phyloP scores from a whole-genome alignment of 306 rosid species.

The Medicago ruthenica region DNA sequence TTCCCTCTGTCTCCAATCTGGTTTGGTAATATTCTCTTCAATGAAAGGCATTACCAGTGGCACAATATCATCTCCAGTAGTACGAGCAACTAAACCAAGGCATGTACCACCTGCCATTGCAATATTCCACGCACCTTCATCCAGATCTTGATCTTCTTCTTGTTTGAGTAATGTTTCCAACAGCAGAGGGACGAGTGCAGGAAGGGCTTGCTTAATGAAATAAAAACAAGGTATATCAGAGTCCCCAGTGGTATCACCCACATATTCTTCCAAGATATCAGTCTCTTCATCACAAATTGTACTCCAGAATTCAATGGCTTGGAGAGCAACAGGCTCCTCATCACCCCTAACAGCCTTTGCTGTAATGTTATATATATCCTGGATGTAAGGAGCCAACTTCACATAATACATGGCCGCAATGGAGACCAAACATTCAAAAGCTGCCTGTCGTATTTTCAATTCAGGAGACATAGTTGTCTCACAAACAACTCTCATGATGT shows the following conservation, averaged over 20 bases:
- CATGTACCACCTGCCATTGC: slow-evolving; percentile 98
- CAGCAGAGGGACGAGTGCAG: slow-evolving; percentile 80
- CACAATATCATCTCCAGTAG: slow-evolving; percentile 86
- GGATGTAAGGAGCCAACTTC: slow-evolving; percentile 79
- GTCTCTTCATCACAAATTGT: slow-evolving; percentile 94
- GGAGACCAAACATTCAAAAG: slow-evolving; percentile 90
- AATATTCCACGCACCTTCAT: slow-evolving; percentile 97
- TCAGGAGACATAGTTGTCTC: slow-evolving; percentile 84
- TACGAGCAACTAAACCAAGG: slow-evolving; percentile 89
- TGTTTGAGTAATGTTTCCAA: slow-evolving; percentile 93
- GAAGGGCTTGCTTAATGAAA: slow-evolving; percentile 93
- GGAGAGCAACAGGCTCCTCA: slow-evolving; percentile 92
- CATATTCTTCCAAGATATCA: slow-evolving; percentile 79
- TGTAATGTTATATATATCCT: slow-evolving; percentile 77
- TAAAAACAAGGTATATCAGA: slow-evolving; percentile 80
- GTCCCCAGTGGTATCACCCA: slow-evolving; percentile 67
- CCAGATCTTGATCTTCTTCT: slow-evolving; percentile 96
- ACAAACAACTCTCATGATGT: slow-evolving; percentile 93
- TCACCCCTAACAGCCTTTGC: slow-evolving; percentile 83
- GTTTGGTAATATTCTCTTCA: slow-evolving; percentile 82
- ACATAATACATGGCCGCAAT: slow-evolving; percentile 84
- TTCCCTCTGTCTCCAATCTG: slow-evolving; percentile 96
- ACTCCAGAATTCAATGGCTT: slow-evolving; percentile 96
- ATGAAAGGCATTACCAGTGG: slow-evolving; percentile 88
- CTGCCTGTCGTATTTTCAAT: slow-evolving; percentile 78